Conservation (phyloP, 306 rosid genomes). For the Vachellia collinsii region DNA sequence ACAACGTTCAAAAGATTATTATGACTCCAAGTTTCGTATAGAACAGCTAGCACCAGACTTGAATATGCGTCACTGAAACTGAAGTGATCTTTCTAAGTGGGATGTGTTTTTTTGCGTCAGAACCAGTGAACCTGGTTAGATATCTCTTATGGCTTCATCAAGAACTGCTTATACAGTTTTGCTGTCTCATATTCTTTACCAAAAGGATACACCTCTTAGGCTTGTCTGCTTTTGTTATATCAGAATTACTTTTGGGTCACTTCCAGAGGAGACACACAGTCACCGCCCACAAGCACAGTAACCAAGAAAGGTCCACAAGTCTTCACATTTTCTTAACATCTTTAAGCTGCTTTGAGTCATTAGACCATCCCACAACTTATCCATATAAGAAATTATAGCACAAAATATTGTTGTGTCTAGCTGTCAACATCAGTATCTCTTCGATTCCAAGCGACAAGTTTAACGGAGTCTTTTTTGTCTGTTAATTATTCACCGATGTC, state of each 20-base stretch:
- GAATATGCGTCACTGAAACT: background rate
- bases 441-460: background rate
- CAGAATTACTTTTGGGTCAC: slow-evolving; percentile 13
- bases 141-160: slow-evolving; percentile 18
- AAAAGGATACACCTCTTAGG: slow-evolving; percentile 25
- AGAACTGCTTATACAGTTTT: slow-evolving; percentile 33
- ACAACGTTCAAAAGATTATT: background rate
- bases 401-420: background rate
- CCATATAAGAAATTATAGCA: background rate
- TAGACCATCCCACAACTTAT: slow-evolving; percentile 38
- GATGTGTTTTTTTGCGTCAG: slow-evolving; percentile 19
- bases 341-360: slow-evolving; percentile 22
- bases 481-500: background rate
- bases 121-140: slow-evolving; percentile 21
- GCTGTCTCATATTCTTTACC: background rate
- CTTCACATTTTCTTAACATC: slow-evolving; percentile 3
- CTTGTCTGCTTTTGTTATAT: slow-evolving; percentile 41
- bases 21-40: background rate
- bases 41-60: background rate
- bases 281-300: background rate
- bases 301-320: background rate
- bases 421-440: background rate
- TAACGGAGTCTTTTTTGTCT: background rate
- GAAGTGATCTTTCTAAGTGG: background rate
- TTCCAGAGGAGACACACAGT: slow-evolving; percentile 45